phyloP scores from a whole-genome alignment of 1,284 basidiomycete species.

The Ganoderma multipileum region DNA sequence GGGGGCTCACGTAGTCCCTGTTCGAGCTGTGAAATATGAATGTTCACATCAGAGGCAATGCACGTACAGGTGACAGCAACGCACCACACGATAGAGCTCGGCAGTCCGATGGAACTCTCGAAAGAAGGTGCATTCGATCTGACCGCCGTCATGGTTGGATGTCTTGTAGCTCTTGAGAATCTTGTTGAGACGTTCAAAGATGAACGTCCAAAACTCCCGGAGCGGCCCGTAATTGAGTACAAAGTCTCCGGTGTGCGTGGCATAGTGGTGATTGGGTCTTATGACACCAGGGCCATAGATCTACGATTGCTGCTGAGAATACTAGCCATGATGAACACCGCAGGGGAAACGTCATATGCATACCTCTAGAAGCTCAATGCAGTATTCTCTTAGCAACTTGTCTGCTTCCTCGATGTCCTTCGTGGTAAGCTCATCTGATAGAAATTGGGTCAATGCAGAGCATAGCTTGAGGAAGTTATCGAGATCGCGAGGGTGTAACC shows the following conservation, averaged over 20 bases:
- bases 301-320: conserved; percentile 18
- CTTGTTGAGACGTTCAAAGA: conserved; percentile 47
- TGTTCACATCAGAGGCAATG: too few relatives aligned
- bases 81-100: too few relatives aligned
- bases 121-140: conserved; percentile 44
- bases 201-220: conserved; percentile 46
- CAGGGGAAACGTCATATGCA: not conserved
- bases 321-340: too few relatives aligned
- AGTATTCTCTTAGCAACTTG: conserved; percentile 33
- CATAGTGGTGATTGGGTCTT: conserved; percentile 43
- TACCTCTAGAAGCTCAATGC: conserved; percentile 31
- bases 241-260: conserved; percentile 35
- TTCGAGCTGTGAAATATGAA: too few relatives aligned
- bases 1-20: too few relatives aligned
- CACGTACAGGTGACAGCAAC: too few relatives aligned
- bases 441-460: conserved; percentile 27
- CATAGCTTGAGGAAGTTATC: conserved; percentile 37
- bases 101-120: conserved; percentile 39
- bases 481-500: conserved; percentile 28
- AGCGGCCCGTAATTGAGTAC: conserved; percentile 43
- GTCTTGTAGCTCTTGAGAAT: conserved; percentile 45
- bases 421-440: conserved; percentile 21
- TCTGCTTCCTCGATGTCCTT: conserved; percentile 29
- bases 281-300: conserved; percentile 37
- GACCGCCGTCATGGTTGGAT: conserved; percentile 40